Conservation (phyloP, 2,329 filamentous ascomycete species). For the Kalmusia sp. region DNA sequence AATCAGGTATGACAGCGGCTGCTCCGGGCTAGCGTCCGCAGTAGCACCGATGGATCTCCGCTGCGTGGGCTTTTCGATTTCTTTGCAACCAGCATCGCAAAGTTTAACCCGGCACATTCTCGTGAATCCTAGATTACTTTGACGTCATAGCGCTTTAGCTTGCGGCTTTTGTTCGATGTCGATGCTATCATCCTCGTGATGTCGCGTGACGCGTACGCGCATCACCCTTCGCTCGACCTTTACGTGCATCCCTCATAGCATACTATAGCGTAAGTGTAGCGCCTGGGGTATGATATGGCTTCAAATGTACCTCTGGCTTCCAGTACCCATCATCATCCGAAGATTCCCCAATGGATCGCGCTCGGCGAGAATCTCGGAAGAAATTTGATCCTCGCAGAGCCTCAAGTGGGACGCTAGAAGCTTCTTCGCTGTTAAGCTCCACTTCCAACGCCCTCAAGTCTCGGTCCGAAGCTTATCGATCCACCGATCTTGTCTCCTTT, state of each 20-base stretch:
- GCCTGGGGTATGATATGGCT: too few species aligned
- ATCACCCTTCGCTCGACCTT: not conserved
- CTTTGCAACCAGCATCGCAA: not conserved
- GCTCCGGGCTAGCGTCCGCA: not conserved
- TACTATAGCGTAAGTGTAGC: too few species aligned
- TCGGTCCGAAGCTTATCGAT: conserved; percentile 28
- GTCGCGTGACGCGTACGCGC: not conserved
- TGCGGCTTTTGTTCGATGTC: not conserved
- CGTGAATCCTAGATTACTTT: not conserved
- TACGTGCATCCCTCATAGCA: not conserved
- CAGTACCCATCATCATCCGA: not conserved
- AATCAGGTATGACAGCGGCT: too few species aligned
- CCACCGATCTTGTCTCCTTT: conserved; percentile 24
- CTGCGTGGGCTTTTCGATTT: not conserved
- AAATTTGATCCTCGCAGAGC: conserved; percentile 28
- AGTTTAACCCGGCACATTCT: not conserved
- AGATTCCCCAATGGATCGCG: not conserved
- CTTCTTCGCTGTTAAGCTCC: conserved; percentile 32
- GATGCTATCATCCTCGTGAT: not conserved
- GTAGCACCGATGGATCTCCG: not conserved
- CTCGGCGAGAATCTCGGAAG: conserved; percentile 25
- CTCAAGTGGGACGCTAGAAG: conserved; percentile 40
- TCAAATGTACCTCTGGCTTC: not conserved
- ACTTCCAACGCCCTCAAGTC: conserved; percentile 35
- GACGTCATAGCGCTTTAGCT: not conserved